These are phyloP conservation scores for Blastobotrys apis DNA, from an alignment of 1,139 yeast species.

Conservation along the genomic window DNA sequence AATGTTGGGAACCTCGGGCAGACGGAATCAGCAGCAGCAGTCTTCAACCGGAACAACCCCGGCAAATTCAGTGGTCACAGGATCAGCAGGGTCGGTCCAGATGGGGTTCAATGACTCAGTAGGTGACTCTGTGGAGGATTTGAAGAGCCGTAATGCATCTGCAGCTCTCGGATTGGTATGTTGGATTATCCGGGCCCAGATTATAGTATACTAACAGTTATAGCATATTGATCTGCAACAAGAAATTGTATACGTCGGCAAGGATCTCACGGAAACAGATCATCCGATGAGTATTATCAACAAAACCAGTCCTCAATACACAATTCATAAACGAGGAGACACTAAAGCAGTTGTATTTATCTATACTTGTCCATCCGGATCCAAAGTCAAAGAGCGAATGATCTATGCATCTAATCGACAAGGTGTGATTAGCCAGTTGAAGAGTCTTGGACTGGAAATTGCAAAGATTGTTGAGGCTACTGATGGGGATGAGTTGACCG, in stretches of 20 bases:
- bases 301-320: slow-evolving; percentile 53
- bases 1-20: slow-evolving; percentile 31
- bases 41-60: neutral
- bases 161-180: slow-evolving; percentile 14
- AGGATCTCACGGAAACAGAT: slow-evolving; percentile 14
- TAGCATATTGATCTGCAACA: slow-evolving; percentile 35
- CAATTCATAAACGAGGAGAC: slow-evolving; percentile 40
- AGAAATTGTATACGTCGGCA: slow-evolving; percentile 36
- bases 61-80: neutral
- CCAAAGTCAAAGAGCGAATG: slow-evolving; percentile 90
- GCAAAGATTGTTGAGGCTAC: slow-evolving; percentile 32
- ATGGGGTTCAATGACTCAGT: slow-evolving; percentile 11
- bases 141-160: neutral
- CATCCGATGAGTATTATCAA: slow-evolving; percentile 34
- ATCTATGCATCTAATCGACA: slow-evolving; percentile 79
- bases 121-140: slow-evolving; percentile 1
- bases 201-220: neutral
- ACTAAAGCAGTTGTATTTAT: slow-evolving; percentile 47
- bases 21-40: slow-evolving; percentile 1
- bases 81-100: neutral
- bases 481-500: slow-evolving; percentile 28
- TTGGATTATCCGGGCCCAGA: slow-evolving; percentile 4
- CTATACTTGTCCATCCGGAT: slow-evolving; percentile 86
- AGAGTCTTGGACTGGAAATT: slow-evolving; percentile 18
- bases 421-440: slow-evolving; percentile 41